Evolutionary conservation across 2,329 filamentous ascomycete genomes (phyloP).

Genomic region (Aspergillus hortae): DNA sequence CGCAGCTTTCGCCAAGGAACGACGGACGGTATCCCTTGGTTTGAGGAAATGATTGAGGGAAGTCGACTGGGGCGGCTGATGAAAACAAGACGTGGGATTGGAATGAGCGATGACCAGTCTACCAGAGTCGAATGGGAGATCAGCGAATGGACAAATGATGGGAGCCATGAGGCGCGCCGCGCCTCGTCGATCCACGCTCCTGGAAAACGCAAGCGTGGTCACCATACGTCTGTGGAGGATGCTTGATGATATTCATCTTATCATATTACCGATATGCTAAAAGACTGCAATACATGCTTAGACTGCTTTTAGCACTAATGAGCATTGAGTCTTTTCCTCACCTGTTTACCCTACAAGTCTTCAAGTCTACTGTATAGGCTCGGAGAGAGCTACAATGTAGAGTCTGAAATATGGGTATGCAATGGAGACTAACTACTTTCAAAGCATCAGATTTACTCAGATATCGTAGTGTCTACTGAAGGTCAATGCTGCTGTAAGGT

Average conservation of each 20-base stretch:
- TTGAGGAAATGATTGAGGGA: constrained; percentile 75
- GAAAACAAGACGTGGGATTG: constrained; percentile 55
- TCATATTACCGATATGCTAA: no score
- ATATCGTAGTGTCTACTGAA: no score
- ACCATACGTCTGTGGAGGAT: constrained; percentile 6
- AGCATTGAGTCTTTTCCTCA: no score
- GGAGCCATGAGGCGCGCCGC: constrained; percentile 20
- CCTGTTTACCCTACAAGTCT: no score
- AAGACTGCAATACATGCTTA: no score
- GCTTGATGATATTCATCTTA: neutral
- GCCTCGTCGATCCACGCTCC: constrained; percentile 14
- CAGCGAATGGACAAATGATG: constrained; percentile 63
- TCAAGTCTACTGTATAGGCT: no score
- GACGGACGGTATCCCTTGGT: constrained; percentile 71
- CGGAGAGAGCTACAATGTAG: no score
- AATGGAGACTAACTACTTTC: no score
- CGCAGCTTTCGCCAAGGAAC: constrained; percentile 36
- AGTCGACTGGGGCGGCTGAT: constrained; percentile 68
- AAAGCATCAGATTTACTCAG: no score
- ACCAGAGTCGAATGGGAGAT: constrained; percentile 79
- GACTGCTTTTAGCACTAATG: no score
- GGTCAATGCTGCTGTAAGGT: no score
- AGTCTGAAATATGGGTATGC: no score
- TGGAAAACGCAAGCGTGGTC: constrained; percentile 33
- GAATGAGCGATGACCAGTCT: constrained; percentile 60